Conservation (phyloP, 352 stramenopile genomes). For the Phytopythium mirpurense region DNA sequence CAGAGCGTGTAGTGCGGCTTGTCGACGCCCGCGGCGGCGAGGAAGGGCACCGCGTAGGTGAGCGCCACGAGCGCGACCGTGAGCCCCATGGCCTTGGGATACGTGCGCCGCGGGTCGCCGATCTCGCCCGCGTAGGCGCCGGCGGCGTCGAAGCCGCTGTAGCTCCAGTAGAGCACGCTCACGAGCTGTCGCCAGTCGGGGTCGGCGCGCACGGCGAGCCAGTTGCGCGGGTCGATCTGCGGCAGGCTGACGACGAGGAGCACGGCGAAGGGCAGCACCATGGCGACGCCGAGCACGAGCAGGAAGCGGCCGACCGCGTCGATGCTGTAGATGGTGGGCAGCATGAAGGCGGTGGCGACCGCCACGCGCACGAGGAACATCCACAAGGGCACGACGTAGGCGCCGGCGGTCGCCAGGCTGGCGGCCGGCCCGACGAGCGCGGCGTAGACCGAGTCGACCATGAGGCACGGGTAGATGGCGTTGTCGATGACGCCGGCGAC, state of each 20-base stretch:
- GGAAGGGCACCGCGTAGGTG: slow-evolving; percentile 71
- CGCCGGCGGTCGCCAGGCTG: neutral
- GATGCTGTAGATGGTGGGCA: slow-evolving; percentile 64
- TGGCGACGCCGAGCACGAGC: slow-evolving; percentile 55
- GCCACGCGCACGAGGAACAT: slow-evolving; percentile 40
- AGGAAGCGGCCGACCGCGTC: slow-evolving; percentile 65
- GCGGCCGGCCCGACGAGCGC: slow-evolving; percentile 5
- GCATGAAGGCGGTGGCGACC: slow-evolving; percentile 66
- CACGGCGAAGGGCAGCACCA: slow-evolving; percentile 63
- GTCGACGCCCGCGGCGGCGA: slow-evolving; percentile 59
- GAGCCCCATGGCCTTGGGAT: slow-evolving; percentile 71
- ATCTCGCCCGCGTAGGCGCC: slow-evolving; percentile 74
- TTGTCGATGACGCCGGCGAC: slow-evolving; percentile 79
- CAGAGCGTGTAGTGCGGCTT: slow-evolving; percentile 71
- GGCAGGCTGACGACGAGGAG: slow-evolving; percentile 44
- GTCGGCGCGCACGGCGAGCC: slow-evolving; percentile 60
- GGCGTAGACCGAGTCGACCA: slow-evolving; percentile 60
- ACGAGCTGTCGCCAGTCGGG: slow-evolving; percentile 58
- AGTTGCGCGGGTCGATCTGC: slow-evolving; percentile 60
- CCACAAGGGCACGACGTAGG: slow-evolving; percentile 6
- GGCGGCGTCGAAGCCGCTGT: slow-evolving; percentile 71
- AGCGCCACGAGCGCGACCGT: slow-evolving; percentile 71
- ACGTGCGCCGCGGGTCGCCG: slow-evolving; percentile 58
- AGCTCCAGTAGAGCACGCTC: slow-evolving; percentile 80
- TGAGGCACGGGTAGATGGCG: slow-evolving; percentile 79